phyloP scores from a whole-genome alignment of 441 rosid species.

The Pelargonium myrrhifolium region DNA sequence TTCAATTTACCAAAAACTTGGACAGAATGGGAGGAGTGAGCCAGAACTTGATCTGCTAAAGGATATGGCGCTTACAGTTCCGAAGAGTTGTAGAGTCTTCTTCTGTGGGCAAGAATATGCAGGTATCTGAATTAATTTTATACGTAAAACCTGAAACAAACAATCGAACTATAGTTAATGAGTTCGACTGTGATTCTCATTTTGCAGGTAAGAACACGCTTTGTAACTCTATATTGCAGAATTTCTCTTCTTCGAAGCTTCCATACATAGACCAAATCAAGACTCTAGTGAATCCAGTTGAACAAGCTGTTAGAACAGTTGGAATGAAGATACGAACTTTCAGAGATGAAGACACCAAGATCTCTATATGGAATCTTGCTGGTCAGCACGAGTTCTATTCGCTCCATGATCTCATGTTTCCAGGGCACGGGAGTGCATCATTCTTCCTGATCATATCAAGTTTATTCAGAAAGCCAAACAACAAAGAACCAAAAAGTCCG shows the following conservation, averaged over 20 bases:
- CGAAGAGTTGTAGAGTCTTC: slow-evolving; percentile 75
- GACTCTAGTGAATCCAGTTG: slow-evolving; percentile 71
- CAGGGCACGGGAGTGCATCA: slow-evolving; percentile 73
- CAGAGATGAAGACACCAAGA: slow-evolving; percentile 71
- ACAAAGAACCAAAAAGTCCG: slow-evolving; percentile 71
- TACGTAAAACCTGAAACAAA: neutral
- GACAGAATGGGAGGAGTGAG: slow-evolving; percentile 52
- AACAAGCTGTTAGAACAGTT: slow-evolving; percentile 68
- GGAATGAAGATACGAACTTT: slow-evolving; percentile 85
- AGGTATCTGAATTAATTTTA: slow-evolving; percentile 30
- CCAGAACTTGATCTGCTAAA: slow-evolving; percentile 58
- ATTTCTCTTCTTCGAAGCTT: slow-evolving; percentile 55
- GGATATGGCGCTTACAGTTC: slow-evolving; percentile 83
- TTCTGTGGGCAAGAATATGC: slow-evolving; percentile 94
- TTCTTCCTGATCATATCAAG: slow-evolving; percentile 72
- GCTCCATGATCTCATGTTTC: slow-evolving; percentile 93
- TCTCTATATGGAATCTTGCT: slow-evolving; percentile 82
- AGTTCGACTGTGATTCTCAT: neutral
- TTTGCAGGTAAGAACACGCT: slow-evolving; percentile 70
- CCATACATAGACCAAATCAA: slow-evolving; percentile 75
- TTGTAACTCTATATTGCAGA: slow-evolving; percentile 65
- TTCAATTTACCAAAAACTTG: slow-evolving; percentile 63
- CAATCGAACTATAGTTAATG: neutral
- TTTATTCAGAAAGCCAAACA: slow-evolving; percentile 72
- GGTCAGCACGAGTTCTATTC: slow-evolving; percentile 90